phyloP scores from a whole-genome alignment of 208 protist genomes.

The Wallacemonas rigidus region DNA sequence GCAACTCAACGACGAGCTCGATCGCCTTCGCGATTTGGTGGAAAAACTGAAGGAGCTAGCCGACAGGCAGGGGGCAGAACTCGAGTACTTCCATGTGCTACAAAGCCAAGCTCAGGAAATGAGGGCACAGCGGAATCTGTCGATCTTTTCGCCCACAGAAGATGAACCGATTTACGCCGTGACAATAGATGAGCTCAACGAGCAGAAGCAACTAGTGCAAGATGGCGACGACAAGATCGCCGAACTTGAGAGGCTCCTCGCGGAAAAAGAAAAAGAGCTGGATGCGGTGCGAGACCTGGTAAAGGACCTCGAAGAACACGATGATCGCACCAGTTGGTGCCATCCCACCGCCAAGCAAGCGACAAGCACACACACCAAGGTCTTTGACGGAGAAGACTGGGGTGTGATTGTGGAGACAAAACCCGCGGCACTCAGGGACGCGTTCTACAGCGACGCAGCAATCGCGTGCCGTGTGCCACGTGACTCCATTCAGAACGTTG shows the following conservation, averaged over 20 bases:
- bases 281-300: slow-evolving; percentile 6
- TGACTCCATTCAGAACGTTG: not conserved
- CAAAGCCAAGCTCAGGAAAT: slow-evolving; percentile 53
- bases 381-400: slow-evolving; percentile 21
- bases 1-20: slow-evolving; percentile 49
- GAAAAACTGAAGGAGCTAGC: slow-evolving; percentile 52
- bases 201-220: slow-evolving; percentile 28
- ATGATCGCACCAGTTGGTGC: not conserved
- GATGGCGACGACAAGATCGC: slow-evolving; percentile 8
- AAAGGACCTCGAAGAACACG: slow-evolving; percentile 12
- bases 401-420: not conserved
- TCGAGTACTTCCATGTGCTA: slow-evolving; percentile 43
- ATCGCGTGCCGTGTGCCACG: not conserved
- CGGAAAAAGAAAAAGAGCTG: slow-evolving; percentile 5
- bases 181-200: slow-evolving; percentile 49
- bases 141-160: slow-evolving; percentile 25
- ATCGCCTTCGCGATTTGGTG: slow-evolving; percentile 41
- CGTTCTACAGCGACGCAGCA: not conserved
- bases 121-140: slow-evolving; percentile 45
- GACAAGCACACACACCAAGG: slow-evolving; percentile 12
- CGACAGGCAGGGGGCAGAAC: slow-evolving; percentile 42
- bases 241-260: not conserved
- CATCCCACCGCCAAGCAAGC: not conserved
- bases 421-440: not conserved
- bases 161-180: slow-evolving; percentile 47